phyloP scores from a whole-genome alignment of 352 stramenopile genomes.

The Phytophthora litchii region DNA sequence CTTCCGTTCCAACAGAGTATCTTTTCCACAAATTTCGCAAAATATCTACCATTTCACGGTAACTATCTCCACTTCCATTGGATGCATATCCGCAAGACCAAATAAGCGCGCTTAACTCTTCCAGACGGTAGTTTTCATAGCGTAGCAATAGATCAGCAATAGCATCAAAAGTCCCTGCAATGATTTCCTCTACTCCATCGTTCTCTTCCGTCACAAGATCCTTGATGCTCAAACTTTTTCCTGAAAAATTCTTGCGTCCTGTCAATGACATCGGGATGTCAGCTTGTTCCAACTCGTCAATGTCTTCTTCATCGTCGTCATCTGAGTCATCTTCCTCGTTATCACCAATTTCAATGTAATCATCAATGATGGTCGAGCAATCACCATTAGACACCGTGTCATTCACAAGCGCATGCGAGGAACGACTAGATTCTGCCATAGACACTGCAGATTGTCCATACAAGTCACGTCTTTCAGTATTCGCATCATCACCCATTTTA shows the following conservation, averaged over 20 bases:
- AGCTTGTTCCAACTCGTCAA: conserved; percentile 45
- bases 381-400: conserved; percentile 27
- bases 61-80: conserved; percentile 31
- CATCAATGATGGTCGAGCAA: conserved; percentile 18
- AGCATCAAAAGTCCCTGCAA: conserved; percentile 67
- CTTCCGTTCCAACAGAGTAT: conserved; percentile 27
- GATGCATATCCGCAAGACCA: conserved; percentile 61
- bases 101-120: conserved; percentile 70
- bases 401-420: conserved; percentile 23
- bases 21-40: conserved; percentile 45
- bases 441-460: conserved; percentile 62
- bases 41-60: conserved; percentile 56
- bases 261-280: conserved; percentile 62
- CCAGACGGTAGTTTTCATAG: conserved; percentile 58
- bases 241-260: conserved; percentile 34
- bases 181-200: conserved; percentile 57
- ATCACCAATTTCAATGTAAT: conserved; percentile 37
- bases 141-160: conserved; percentile 66
- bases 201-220: conserved; percentile 62
- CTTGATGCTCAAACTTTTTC: conserved; percentile 41
- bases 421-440: conserved; percentile 51
- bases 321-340: conserved; percentile 49
- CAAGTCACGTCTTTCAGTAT: conserved; percentile 66
- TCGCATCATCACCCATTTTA: conserved; percentile 49
- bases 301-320: conserved; percentile 50